Percentiles rank a stretch among this genome's conserved stretches.
Evolutionary conservation across 306 rosid genomes (phyloP).

Genomic region (Quillaja saponaria): DNA sequence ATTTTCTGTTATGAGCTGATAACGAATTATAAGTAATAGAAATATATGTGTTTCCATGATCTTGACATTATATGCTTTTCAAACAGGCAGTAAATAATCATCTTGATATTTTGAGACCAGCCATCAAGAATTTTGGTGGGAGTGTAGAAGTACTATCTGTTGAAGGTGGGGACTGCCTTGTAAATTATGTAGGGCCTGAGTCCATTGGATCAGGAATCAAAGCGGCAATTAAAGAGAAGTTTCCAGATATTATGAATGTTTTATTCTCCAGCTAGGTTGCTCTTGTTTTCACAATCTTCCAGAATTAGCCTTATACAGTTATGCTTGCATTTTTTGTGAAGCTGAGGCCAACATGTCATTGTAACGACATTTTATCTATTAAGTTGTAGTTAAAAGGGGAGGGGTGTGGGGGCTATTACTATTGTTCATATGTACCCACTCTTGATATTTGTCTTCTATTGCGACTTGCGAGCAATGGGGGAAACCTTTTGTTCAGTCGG

Average conservation of each 20-base stretch:
- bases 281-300: not conserved
- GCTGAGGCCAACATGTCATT: not conserved
- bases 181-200: conserved; percentile 74
- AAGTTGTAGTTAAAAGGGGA: not conserved
- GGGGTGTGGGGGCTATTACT: not conserved
- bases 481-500: not conserved
- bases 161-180: conserved; percentile 62
- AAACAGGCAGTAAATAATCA: conserved; percentile 78
- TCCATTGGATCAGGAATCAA: conserved; percentile 87
- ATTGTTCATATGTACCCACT: not conserved
- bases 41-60: not conserved
- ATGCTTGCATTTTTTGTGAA: conserved; percentile 1
- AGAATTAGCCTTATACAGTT: not conserved
- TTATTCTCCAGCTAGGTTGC: conserved; percentile 45
- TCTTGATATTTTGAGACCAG: conserved; percentile 83
- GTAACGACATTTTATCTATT: not conserved
- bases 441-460: not conserved
- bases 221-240: conserved; percentile 92
- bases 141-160: conserved; percentile 77
- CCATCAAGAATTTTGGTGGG: conserved; percentile 86
- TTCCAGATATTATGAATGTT: conserved; percentile 76
- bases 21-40: not conserved
- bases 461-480: no score
- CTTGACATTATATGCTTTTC: conserved; percentile 8
- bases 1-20: conserved; percentile 9